A percentile compares a stretch with the other conserved stretches of the same genome.
phyloP scores from a whole-genome alignment of 495 filamentous ascomycete genomes.

The Penicillium tannophilum region DNA sequence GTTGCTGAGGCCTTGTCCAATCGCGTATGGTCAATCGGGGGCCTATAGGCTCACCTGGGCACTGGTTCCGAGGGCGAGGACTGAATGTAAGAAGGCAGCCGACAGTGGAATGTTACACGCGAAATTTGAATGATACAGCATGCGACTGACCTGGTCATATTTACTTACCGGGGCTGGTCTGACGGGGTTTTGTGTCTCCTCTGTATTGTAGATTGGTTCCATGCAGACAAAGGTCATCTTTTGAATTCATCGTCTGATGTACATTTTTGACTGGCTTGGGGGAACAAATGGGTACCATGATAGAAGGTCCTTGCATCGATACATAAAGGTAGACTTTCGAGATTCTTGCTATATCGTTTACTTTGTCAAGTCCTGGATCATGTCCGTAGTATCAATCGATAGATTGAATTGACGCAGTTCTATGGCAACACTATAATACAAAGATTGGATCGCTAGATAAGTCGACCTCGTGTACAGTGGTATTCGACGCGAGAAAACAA shows the following conservation, averaged over 20 bases:
- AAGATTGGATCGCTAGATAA: slow-evolving; percentile 10
- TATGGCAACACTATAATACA: slow-evolving; percentile 14
- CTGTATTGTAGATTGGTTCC: background rate
- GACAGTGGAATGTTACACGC: slow-evolving; percentile 7
- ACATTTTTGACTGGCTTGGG: background rate
- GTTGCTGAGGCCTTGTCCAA: background rate
- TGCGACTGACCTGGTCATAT: slow-evolving; percentile 1
- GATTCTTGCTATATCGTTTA: no score
- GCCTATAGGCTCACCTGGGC: no score
- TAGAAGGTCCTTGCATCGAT: no score
- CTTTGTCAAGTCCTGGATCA: no score
- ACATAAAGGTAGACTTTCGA: no score
- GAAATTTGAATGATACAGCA: background rate
- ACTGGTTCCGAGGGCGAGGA: background rate
- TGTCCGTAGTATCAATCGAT: background rate
- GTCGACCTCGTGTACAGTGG: slow-evolving; percentile 20
- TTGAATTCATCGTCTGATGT: background rate
- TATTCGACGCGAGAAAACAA: slow-evolving; percentile 23
- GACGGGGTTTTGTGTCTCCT: background rate
- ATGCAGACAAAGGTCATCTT: background rate
- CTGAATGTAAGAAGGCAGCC: slow-evolving; percentile 2
- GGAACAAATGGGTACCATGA: no score
- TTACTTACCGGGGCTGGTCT: background rate
- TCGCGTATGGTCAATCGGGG: background rate
- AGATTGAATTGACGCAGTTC: background rate